phyloP scores from a whole-genome alignment of 129 eudicot species.

The Centrapalus pauciflorus region DNA sequence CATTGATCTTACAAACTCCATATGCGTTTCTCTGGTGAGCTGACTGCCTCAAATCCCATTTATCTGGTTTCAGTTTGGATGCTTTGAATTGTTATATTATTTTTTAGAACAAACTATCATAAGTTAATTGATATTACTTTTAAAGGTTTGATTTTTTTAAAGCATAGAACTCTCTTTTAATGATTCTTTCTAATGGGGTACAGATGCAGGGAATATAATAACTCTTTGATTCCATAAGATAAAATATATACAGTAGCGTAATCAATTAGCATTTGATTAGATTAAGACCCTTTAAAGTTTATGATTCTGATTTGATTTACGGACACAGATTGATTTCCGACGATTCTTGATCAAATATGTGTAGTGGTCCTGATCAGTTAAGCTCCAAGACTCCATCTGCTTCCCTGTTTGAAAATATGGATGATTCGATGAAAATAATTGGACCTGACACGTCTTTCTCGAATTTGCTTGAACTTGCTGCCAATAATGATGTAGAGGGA shows the following conservation, averaged over 20 bases:
- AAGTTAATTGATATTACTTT: background rate
- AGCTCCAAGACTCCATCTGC: background rate
- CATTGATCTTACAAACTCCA: background rate
- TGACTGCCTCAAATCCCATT: background rate
- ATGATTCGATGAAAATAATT: background rate
- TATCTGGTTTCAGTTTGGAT: background rate
- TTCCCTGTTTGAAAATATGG: conserved; percentile 3
- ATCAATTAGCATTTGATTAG: background rate
- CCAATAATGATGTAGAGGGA: conserved; percentile 28
- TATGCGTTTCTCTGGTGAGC: background rate
- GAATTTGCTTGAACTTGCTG: conserved; percentile 40
- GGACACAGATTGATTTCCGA: background rate
- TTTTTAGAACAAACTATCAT: background rate
- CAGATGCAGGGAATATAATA: background rate
- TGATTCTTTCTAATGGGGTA: background rate
- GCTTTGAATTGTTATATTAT: no score
- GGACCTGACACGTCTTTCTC: conserved; percentile 9
- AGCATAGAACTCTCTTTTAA: background rate
- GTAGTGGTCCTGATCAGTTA: conserved; percentile 16
- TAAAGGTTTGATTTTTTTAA: background rate
- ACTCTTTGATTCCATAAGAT: background rate
- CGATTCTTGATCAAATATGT: conserved; percentile 12
- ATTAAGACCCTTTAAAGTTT: conserved; percentile 3
- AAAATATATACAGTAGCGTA: no score
- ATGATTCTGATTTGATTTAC: conserved; percentile 9